Evolutionary conservation across 768 basidiomycete genomes (phyloP), one percentile per base, ranked within the genome.

Genomic region (Clavaria fumosa): DNA sequence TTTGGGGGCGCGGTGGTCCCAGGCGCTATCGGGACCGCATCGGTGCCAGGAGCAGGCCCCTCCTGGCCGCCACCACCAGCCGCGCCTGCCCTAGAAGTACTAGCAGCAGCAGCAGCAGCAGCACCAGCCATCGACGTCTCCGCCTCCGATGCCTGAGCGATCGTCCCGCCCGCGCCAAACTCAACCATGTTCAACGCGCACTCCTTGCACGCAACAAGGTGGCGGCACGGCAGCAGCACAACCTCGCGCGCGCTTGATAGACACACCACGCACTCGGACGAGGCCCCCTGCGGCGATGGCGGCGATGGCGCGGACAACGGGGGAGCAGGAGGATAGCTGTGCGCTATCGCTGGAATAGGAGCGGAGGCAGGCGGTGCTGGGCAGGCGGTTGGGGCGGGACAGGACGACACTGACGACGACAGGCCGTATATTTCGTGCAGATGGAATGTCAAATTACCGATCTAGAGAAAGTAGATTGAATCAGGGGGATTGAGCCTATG

Each of bases 151-250:
- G 59, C 48, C 36, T 83, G 76, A n/a, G 67, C 69, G 35, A 93
- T 81, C 34, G 67, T 77, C 2, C 90, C 90, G 2, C 90, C 90
- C 0, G 90, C 90, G 20, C 90, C 90, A 53, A 89, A 96, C 55
- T 96, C 90, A 34, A 96, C 79, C 90, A 96, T 96, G 52, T 93
- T 93, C 37, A 95, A 58, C 1, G 90, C 90, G 51, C 90, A 96
- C 32, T 93, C 90, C 50, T 83, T 78, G 62, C 90, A 96, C 4
- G 90, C 90, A 41, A 96, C 90, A 21, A 96, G 69, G 59, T 96
- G 90, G 33, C 90, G 64, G 54, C 90, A 96, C 0, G 90, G 90
- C 4, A 95, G 70, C 9, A 96, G 71, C 5, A 96, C 86, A 28
- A 96, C 90, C 50, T 93, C 86, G 34, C 86, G 71, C 1, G 88